Evolutionary conservation across 2,329 filamentous ascomycete genomes (phyloP).

Genomic region (Trichocomaceae sp.): DNA sequence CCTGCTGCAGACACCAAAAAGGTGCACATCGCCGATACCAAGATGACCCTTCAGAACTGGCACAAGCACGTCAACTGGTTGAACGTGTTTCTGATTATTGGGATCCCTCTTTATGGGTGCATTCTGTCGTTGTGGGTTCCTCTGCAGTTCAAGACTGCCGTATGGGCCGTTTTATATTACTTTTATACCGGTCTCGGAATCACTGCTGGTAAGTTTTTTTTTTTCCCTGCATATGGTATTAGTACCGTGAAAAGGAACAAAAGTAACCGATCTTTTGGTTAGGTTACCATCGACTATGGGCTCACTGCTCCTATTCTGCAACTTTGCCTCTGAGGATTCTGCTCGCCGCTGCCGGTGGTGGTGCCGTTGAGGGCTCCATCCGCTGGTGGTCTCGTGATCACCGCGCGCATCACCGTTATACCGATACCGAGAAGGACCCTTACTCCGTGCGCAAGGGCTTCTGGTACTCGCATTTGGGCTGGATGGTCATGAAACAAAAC

Average conservation of each 20-base stretch:
- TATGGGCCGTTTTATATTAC: constrained; percentile 73
- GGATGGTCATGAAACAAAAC: constrained; percentile 94
- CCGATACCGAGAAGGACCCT: constrained; percentile 85
- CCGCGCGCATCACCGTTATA: constrained; percentile 83
- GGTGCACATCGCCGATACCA: constrained; percentile 76
- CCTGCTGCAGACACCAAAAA: constrained; percentile 53
- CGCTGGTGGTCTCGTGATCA: constrained; percentile 86
- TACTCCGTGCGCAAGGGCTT: constrained; percentile 87
- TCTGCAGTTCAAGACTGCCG: constrained; percentile 61
- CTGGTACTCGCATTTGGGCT: constrained; percentile 75
- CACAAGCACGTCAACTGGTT: constrained; percentile 93
- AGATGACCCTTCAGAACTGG: constrained; percentile 77
- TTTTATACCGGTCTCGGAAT: constrained; percentile 77
- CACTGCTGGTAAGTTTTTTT: constrained; percentile 56
- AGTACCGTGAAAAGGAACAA: background rate
- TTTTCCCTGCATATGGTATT: background rate
- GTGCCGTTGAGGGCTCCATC: constrained; percentile 78
- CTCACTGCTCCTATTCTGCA: constrained; percentile 77
- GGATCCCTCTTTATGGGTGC: constrained; percentile 67
- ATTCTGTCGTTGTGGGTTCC: constrained; percentile 73
- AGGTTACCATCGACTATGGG: constrained; percentile 78
- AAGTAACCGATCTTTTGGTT: constrained; percentile 14
- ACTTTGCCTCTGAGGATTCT: constrained; percentile 70
- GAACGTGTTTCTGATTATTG: constrained; percentile 73
- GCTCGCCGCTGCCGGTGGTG: constrained; percentile 72